A percentile compares a stretch with the other conserved stretches of the same genome.
These are phyloP conservation scores for Fusarium floridanum DNA, from an alignment of 2,329 filamentous ascomycete genomes.

Conservation along the genomic window DNA sequence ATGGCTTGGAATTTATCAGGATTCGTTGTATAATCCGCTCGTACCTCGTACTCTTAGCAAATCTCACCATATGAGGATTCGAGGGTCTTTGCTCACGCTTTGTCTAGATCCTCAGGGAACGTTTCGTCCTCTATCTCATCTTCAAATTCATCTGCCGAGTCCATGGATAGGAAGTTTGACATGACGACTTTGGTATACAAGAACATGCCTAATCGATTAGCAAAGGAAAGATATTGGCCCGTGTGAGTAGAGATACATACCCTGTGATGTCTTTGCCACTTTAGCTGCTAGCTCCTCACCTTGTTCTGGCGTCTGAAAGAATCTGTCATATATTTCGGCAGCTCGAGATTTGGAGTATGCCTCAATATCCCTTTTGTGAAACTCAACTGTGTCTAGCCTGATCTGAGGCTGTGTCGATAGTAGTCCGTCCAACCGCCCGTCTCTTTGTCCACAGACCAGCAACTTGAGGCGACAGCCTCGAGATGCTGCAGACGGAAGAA, in stretches of 20 bases:
- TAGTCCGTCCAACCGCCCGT: accelerated
- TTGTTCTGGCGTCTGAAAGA: accelerated
- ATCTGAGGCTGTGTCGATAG: accelerated
- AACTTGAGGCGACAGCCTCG: accelerated
- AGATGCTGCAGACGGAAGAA: accelerated
- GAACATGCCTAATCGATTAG: constrained; percentile 22
- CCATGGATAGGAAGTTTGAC: constrained; percentile 12
- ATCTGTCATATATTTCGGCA: accelerated
- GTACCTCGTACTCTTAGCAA: constrained; percentile 1
- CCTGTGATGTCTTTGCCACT: constrained; percentile 8
- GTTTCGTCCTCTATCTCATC: constrained; percentile 7
- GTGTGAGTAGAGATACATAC: neutral
- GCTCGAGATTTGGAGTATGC: accelerated
- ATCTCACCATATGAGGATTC: too few species aligned
- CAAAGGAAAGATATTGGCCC: neutral
- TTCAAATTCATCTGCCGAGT: neutral
- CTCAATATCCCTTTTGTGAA: accelerated
- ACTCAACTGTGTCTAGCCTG: accelerated
- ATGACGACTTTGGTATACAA: constrained; percentile 28
- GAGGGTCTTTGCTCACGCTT: neutral
- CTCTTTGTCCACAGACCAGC: neutral
- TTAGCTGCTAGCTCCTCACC: neutral
- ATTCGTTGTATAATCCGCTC: constrained; percentile 5
- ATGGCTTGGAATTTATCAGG: neutral
- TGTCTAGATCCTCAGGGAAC: constrained; percentile 13